Evolutionary conservation across 1,284 basidiomycete species (phyloP).

Genomic region (Rhodotorula sp.): DNA sequence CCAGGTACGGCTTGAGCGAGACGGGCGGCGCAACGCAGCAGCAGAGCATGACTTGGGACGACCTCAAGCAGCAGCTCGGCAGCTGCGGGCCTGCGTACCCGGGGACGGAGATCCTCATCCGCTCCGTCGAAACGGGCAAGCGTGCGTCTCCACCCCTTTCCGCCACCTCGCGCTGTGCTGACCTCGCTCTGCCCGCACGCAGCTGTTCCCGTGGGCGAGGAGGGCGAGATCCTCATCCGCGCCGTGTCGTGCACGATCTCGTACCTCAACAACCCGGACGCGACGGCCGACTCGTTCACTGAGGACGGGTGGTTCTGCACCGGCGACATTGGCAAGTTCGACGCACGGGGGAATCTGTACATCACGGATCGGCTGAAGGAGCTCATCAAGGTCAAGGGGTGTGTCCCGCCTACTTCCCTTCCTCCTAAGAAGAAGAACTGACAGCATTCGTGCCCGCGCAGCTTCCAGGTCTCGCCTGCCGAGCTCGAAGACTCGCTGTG

Average conservation of each 20-base stretch:
- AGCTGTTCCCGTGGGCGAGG: constrained; percentile 35
- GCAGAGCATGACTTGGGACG: constrained; percentile 42
- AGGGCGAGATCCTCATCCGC: constrained; percentile 47
- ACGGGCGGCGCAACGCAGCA: constrained; percentile 41
- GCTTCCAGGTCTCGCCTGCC: constrained; percentile 50
- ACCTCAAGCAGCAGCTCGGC: constrained; percentile 44
- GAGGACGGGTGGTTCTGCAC: constrained; percentile 46
- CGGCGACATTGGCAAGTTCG: constrained; percentile 48
- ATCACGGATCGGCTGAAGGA: constrained; percentile 49
- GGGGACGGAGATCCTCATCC: constrained; percentile 45
- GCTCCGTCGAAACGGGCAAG: constrained; percentile 40
- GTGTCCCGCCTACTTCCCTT: background rate
- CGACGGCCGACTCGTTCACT: constrained; percentile 45
- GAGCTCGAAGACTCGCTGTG: constrained; percentile 49
- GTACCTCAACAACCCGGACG: constrained; percentile 50
- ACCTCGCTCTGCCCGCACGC: constrained; percentile 2
- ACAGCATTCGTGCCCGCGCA: background rate
- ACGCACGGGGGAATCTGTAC: constrained; percentile 41
- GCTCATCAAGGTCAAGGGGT: constrained; percentile 49
- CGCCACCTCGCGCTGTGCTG: background rate
- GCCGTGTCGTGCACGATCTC: constrained; percentile 45
- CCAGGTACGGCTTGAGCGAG: constrained; percentile 46
- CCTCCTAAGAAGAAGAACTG: background rate
- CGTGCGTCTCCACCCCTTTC: constrained; percentile 6
- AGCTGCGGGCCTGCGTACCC: constrained; percentile 44